These are phyloP conservation scores for Aspergillus vadensis DNA, from an alignment of 2,329 filamentous ascomycete genomes.

Conservation along the genomic window DNA sequence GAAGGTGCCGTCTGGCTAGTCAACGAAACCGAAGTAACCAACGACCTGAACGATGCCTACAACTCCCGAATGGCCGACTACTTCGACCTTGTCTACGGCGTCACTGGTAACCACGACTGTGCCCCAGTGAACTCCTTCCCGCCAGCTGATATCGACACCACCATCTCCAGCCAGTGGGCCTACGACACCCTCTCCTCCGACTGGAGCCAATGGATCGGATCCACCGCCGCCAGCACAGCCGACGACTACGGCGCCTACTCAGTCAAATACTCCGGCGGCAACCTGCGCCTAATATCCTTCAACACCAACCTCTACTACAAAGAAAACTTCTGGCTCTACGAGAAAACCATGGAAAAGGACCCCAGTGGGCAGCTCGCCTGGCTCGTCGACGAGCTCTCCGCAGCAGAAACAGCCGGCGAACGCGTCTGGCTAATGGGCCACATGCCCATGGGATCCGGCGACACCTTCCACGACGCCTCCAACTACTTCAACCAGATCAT, in stretches of 20 bases:
- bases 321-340: conserved; percentile 52
- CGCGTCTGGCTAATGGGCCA: conserved; percentile 59
- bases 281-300: conserved; percentile 56
- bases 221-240: conserved; percentile 36
- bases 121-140: conserved; percentile 55
- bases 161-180: conserved; percentile 52
- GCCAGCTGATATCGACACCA: conserved; percentile 42
- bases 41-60: conserved; percentile 50
- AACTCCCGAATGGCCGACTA: conserved; percentile 45
- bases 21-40: conserved; percentile 36
- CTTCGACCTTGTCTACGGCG: conserved; percentile 52
- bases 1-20: conserved; percentile 51
- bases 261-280: conserved; percentile 47
- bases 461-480: conserved; percentile 51
- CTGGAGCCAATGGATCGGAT: conserved; percentile 56
- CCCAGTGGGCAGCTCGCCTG: conserved; percentile 52
- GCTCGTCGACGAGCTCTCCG: conserved; percentile 55
- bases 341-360: conserved; percentile 56
- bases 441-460: conserved; percentile 50
- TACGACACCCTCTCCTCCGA: conserved; percentile 52
- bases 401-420: conserved; percentile 55
- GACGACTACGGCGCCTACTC: conserved; percentile 55
- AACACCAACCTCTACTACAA: conserved; percentile 31
- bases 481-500: conserved; percentile 60
- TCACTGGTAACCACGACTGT: conserved; percentile 60